These are phyloP conservation scores for Arachis stenosperma DNA, from an alignment of 306 rosid species.

Conservation along the genomic window DNA sequence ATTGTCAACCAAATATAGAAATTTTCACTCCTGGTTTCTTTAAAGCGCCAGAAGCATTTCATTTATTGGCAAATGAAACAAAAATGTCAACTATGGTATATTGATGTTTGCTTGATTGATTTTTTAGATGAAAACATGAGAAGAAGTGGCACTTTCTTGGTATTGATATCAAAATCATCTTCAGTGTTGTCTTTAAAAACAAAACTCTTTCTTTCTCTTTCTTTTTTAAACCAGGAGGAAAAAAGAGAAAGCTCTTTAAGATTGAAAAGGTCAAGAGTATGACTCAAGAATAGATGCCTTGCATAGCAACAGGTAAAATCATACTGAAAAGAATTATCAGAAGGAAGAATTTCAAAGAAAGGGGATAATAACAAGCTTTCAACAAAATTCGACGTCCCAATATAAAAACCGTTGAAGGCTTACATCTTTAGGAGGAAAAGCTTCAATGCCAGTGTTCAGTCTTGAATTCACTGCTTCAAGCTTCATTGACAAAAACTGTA, in stretches of 20 bases:
- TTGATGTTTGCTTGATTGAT: not conserved
- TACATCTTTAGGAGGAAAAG: constrained; percentile 81
- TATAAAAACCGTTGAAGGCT: constrained; percentile 31
- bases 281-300: constrained; percentile 2
- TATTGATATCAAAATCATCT: not conserved
- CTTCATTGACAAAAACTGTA: constrained; percentile 95
- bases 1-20: not conserved
- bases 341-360: constrained; percentile 3
- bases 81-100: not conserved
- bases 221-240: too few relatives aligned
- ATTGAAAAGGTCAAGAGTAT: too few relatives aligned
- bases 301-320: not conserved
- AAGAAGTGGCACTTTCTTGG: not conserved
- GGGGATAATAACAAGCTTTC: not conserved
- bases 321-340: not conserved
- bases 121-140: not conserved
- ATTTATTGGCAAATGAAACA: constrained; percentile 2
- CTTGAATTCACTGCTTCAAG: constrained; percentile 88
- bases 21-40: not conserved
- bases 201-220: too few relatives aligned
- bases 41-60: not conserved
- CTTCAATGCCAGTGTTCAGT: constrained; percentile 66
- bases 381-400: constrained; percentile 5
- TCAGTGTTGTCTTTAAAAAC: not conserved
- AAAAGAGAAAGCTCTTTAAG: too few relatives aligned